A percentile compares a stretch with the other conserved stretches of the same genome.
Conservation (phyloP, 129 eudicot species). For the Saussurea involucrata region DNA sequence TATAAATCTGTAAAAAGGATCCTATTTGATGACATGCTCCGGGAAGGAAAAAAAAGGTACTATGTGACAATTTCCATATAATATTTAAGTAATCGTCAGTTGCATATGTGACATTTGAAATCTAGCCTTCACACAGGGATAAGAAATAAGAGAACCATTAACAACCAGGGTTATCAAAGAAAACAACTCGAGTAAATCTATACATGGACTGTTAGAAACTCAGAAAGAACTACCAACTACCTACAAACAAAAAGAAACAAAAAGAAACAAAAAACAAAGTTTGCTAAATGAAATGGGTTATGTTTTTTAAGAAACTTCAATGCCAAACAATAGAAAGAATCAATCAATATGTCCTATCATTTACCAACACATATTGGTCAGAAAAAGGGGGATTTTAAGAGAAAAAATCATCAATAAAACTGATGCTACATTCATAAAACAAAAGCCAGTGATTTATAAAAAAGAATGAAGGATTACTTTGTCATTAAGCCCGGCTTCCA, state of each 20-base stretch:
- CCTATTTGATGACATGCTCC: not conserved
- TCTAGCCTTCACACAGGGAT: not conserved
- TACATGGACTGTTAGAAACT: not conserved
- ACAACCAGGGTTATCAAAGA: not conserved
- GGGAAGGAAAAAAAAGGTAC: not conserved
- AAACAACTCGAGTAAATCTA: not conserved
- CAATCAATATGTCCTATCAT: not conserved
- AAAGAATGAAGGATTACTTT: slow-evolving; percentile 45
- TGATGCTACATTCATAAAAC: not conserved
- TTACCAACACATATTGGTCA: not conserved
- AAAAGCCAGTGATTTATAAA: not conserved
- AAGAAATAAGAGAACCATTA: not conserved
- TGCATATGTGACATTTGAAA: not conserved
- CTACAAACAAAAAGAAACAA: not conserved
- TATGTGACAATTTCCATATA: not conserved
- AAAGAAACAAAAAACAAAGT: not conserved
- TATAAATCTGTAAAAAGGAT: too few species aligned
- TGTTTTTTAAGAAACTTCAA: not conserved
- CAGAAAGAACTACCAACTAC: not conserved
- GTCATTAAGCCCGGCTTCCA: slow-evolving; percentile 84
- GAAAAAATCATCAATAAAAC: not conserved
- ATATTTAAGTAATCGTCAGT: not conserved
- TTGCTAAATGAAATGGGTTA: not conserved
- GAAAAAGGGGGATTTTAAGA: not conserved
- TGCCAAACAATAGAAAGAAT: not conserved